phyloP scores from a whole-genome alignment of 495 filamentous ascomycete species.

The Daldinia concentrica region DNA sequence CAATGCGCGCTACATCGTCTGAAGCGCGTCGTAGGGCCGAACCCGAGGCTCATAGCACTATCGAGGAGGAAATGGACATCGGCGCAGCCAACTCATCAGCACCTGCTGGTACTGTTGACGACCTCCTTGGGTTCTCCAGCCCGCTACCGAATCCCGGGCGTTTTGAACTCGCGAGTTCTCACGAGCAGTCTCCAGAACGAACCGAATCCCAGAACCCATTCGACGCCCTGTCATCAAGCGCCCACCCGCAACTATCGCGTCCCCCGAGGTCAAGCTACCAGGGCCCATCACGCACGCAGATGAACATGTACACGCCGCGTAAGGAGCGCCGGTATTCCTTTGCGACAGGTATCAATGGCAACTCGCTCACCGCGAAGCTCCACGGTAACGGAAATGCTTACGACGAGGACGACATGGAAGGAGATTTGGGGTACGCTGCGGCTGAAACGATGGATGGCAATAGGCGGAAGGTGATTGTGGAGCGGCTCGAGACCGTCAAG shows the following conservation, averaged over 20 bases:
- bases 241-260: conserved; percentile 12
- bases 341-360: conserved; percentile 50
- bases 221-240: conserved; percentile 9
- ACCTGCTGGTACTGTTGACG: conserved; percentile 48
- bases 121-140: conserved; percentile 75
- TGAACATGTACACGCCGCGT: conserved; percentile 57
- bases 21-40: conserved; percentile 72
- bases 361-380: conserved; percentile 56
- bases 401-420: conserved; percentile 73
- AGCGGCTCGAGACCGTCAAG: conserved; percentile 93
- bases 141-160: conserved; percentile 82
- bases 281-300: conserved; percentile 45
- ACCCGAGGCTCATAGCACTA: conserved; percentile 48
- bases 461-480: conserved; percentile 92
- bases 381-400: conserved; percentile 43
- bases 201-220: conserved; percentile 35
- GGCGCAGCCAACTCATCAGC: conserved; percentile 73
- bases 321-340: conserved; percentile 54
- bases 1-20: conserved; percentile 82
- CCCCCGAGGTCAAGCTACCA: conserved; percentile 48
- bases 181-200: conserved; percentile 42
- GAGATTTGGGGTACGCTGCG: conserved; percentile 92
- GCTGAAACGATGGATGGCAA: conserved; percentile 93
- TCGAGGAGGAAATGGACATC: conserved; percentile 90
- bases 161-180: conserved; percentile 76